Evolutionary conservation across 2,329 filamentous ascomycete species (phyloP), one percentile per base, ranked within the genome.

Genomic region (Gnomoniopsis sp.): DNA sequence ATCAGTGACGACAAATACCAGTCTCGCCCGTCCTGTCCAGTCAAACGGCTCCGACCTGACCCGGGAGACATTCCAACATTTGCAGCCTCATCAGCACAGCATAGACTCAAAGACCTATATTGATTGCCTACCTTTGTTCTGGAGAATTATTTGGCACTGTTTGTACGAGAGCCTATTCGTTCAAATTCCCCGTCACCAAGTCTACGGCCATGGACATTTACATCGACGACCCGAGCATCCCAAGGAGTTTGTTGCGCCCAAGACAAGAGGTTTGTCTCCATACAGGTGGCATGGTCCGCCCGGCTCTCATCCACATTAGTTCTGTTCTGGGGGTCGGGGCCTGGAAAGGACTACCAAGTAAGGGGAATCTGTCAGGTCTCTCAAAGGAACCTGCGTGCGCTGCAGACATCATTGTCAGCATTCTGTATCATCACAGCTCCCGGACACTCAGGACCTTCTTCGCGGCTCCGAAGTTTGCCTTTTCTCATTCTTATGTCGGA

Each of bases 321-420:
- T 38, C 36, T 3, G 3, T 38, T 11, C 36, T 38, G 4, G 36
- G 17, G 14, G n/a, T 46, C 6, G 43, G 43, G n/a, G 17, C 43
- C 11, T 21, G 43, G 43, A 26, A 38, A 15, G 51, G 41, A 46
- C 43, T 38, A 14, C 36, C 6, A 14, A n/a, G 3, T 21, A 22
- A 21, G 43, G 19, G 2, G 41, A 36, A 17, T 4, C 34, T 43
- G 7, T n/a, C 7, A 3, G 26, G 26, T 17, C n/a, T n/a, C n/a
- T n/a, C n/a, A n/a, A n/a, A n/a, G 12, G 21, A 33, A 1, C 51
- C 22, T 19, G 19, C 33, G 17, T 41, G 21, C 15, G 53, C 12
- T 6, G 44, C 53, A 14, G 53, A 55, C 46, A 55, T 55, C 33
- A 41, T 55, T n/a, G 22, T 33, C 21, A 55, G 44, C 30, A 15